Conservation (phyloP, 371 early-diverging fungal genomes). For the Rhizomucor miehei region DNA sequence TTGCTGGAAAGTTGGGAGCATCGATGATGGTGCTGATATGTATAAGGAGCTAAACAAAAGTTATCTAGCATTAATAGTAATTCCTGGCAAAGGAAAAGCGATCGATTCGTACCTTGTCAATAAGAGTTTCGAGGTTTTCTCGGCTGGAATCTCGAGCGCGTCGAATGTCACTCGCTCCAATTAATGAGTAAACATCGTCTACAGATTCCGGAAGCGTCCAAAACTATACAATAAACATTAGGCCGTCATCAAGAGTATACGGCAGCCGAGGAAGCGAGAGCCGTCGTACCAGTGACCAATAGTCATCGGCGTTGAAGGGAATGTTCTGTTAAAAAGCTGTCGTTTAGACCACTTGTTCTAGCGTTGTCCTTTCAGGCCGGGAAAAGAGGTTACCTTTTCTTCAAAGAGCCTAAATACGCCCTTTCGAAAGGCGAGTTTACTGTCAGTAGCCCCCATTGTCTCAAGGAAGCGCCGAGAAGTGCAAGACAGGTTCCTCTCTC, state of each 20-base stretch:
- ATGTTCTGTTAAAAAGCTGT: constrained; percentile 49
- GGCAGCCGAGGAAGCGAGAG: background rate
- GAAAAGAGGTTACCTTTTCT: constrained; percentile 63
- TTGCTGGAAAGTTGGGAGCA: constrained; percentile 51
- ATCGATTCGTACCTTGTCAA: constrained; percentile 69
- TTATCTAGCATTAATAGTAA: background rate
- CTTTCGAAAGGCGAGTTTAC: constrained; percentile 86
- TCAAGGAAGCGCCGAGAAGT: constrained; percentile 2
- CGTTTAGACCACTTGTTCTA: background rate
- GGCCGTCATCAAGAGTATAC: background rate
- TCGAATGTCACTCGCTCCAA: constrained; percentile 81
- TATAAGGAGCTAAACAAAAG: constrained; percentile 47
- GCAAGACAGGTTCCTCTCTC: too few species aligned
- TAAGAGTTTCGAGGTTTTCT: constrained; percentile 72
- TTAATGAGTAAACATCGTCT: constrained; percentile 85
- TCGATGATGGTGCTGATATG: constrained; percentile 53
- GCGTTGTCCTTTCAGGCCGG: background rate
- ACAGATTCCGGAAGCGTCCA: constrained; percentile 78
- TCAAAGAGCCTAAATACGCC: constrained; percentile 80
- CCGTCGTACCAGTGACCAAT: constrained; percentile 54
- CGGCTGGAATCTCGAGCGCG: constrained; percentile 69
- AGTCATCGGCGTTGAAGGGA: constrained; percentile 64
- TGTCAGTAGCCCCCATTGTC: constrained; percentile 84
- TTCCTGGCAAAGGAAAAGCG: too few species aligned
- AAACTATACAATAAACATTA: constrained; percentile 43